phyloP scores from a whole-genome alignment of 495 filamentous ascomycete genomes.

The Aspergillus bertholletiae region DNA sequence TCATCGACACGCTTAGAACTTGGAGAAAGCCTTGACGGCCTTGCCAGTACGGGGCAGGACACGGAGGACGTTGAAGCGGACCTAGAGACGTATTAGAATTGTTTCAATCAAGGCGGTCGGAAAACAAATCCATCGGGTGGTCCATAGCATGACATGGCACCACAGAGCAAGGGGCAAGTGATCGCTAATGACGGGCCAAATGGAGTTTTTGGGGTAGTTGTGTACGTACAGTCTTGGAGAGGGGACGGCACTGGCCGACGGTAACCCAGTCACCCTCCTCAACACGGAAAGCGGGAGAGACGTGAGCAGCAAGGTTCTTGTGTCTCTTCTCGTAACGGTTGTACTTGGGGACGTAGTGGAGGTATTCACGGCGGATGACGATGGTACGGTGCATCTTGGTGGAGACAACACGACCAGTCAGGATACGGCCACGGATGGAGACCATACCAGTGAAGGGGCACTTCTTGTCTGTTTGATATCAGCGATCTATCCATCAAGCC shows the following conservation, averaged over 20 bases:
- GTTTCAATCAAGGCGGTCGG: background rate
- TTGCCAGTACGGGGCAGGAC: conserved; percentile 96
- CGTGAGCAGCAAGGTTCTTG: conserved; percentile 99
- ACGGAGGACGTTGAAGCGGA: conserved; percentile 98
- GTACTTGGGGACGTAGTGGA: conserved; percentile 99
- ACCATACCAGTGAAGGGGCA: conserved; percentile 98
- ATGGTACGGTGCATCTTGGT: conserved; percentile 99
- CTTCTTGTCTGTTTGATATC: conserved; percentile 84
- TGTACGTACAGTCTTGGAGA: conserved; percentile 92
- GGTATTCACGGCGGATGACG: conserved; percentile 99
- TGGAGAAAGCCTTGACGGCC: conserved; percentile 93
- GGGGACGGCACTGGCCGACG: conserved; percentile 96
- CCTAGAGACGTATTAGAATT: conserved; percentile 48
- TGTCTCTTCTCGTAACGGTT: conserved; percentile 99
- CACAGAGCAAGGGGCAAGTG: background rate
- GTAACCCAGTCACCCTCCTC: conserved; percentile 98
- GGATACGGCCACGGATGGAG: conserved; percentile 99
- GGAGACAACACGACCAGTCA: conserved; percentile 96
- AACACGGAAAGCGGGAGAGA: conserved; percentile 99
- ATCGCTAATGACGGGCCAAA: conserved; percentile 1
- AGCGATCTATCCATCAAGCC: conserved; percentile 16
- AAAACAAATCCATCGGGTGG: background rate
- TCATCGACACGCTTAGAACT: conserved; percentile 71
- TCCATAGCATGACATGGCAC: background rate
- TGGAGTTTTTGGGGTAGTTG: background rate